These are phyloP conservation scores for Phyllosticta citriasiana DNA, from an alignment of 2,329 filamentous ascomycete genomes.

Conservation along the genomic window DNA sequence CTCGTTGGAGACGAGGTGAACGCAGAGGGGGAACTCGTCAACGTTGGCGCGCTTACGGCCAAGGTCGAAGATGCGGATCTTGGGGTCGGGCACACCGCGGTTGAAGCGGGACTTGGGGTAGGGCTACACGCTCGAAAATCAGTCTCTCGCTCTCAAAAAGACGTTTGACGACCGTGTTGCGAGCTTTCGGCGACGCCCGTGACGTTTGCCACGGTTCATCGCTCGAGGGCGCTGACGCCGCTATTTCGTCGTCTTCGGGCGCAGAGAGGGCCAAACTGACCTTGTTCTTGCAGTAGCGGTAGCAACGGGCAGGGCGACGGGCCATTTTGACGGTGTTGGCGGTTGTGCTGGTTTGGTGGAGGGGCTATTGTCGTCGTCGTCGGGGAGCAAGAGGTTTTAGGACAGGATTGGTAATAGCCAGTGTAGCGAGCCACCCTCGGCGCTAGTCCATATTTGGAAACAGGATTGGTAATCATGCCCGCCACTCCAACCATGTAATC, in stretches of 20 bases:
- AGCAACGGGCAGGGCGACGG: conserved; percentile 98
- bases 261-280: conserved; percentile 42
- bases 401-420: neutral
- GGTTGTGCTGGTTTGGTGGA: conserved; percentile 30
- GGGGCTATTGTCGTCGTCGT: conserved; percentile 3
- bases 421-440: neutral
- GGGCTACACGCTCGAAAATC: conserved; percentile 46
- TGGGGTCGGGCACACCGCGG: conserved; percentile 82
- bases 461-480: neutral
- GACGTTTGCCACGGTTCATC: neutral
- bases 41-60: conserved; percentile 97
- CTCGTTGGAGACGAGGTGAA: conserved; percentile 99
- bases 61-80: conserved; percentile 96
- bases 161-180: neutral
- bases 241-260: neutral
- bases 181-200: neutral
- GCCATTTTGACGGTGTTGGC: conserved; percentile 76
- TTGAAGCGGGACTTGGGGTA: conserved; percentile 99
- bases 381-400: conserved; percentile 9
- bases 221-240: neutral
- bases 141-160: neutral
- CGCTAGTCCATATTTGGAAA: neutral
- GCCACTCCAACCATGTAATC: neutral
- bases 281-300: conserved; percentile 99
- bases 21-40: conserved; percentile 96